A percentile compares a stretch with the other conserved stretches of the same genome.
Conservation (phyloP, 2,329 filamentous ascomycete genomes). For the Epichloe brachyelytri region DNA sequence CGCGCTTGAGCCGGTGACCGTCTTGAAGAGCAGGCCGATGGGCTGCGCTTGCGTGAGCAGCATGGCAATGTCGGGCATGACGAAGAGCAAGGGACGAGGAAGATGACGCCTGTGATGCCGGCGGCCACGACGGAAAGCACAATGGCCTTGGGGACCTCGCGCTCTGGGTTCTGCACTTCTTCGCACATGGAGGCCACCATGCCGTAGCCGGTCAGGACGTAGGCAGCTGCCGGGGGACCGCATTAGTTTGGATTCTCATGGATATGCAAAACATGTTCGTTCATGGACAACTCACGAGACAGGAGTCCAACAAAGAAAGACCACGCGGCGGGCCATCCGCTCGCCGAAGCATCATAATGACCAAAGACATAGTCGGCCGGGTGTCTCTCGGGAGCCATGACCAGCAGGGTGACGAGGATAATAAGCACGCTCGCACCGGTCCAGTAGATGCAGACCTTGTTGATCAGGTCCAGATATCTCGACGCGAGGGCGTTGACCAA, state of each 20-base stretch:
- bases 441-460: constrained; percentile 62
- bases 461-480: constrained; percentile 50
- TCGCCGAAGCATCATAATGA: constrained; percentile 53
- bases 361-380: constrained; percentile 53
- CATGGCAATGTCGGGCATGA: constrained; percentile 52
- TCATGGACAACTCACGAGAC: constrained; percentile 23
- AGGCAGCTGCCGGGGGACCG: constrained; percentile 17
- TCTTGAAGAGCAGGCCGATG: constrained; percentile 64
- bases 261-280: no score
- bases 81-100: constrained; percentile 62
- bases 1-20: constrained; percentile 55
- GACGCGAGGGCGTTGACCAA: constrained; percentile 52
- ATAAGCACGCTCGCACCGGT: constrained; percentile 55
- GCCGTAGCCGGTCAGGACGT: constrained; percentile 34
- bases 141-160: constrained; percentile 55
- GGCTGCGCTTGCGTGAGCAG: constrained; percentile 59
- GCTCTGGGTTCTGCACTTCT: constrained; percentile 47
- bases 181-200: constrained; percentile 43
- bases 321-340: constrained; percentile 57
- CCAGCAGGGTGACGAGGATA: constrained; percentile 56
- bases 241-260: no score
- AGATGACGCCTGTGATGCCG: constrained; percentile 47
- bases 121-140: constrained; percentile 53
- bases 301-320: constrained; percentile 43
- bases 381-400: constrained; percentile 50